A percentile compares a stretch with the other conserved stretches of the same genome.
Evolutionary conservation across 2,329 filamentous ascomycete species (phyloP).

Genomic region (Epichloe festucae): DNA sequence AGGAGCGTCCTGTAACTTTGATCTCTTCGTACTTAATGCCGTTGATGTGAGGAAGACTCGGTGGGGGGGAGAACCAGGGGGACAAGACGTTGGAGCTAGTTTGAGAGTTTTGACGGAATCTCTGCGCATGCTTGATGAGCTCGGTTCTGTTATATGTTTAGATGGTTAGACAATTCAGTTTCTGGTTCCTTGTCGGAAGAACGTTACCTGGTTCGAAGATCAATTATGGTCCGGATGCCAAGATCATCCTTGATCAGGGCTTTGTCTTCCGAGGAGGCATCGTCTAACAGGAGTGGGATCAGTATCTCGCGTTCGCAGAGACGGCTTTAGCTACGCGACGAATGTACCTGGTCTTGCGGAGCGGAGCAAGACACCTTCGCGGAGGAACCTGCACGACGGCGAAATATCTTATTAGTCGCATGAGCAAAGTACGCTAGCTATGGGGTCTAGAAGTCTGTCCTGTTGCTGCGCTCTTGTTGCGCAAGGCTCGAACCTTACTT

Average conservation of each 20-base stretch:
- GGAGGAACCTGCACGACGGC: conserved; percentile 20
- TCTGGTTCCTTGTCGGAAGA: neutral
- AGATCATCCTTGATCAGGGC: conserved; percentile 43
- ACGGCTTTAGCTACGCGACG: too few species aligned
- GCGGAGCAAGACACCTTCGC: conserved; percentile 53
- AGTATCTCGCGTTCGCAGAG: too few species aligned
- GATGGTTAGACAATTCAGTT: neutral
- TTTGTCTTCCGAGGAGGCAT: conserved; percentile 55
- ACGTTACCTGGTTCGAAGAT: conserved; percentile 59
- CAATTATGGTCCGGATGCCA: conserved; percentile 59
- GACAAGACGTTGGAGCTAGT: conserved; percentile 25
- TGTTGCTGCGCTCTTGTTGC: neutral
- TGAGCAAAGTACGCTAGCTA: too few species aligned
- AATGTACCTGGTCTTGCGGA: conserved; percentile 47
- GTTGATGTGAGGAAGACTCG: conserved; percentile 47
- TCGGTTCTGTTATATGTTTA: conserved; percentile 43
- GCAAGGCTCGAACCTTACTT: conserved; percentile 26
- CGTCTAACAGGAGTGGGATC: conserved; percentile 35
- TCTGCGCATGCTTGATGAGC: conserved; percentile 54
- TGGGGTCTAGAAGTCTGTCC: neutral
- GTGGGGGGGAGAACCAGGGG: conserved; percentile 33
- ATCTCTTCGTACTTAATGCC: conserved; percentile 52
- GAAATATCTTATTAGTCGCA: too few species aligned
- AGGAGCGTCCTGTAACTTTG: conserved; percentile 60
- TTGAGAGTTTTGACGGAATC: conserved; percentile 32